Conservation (phyloP, 257 asterid species). For the Agastache rugosa region DNA sequence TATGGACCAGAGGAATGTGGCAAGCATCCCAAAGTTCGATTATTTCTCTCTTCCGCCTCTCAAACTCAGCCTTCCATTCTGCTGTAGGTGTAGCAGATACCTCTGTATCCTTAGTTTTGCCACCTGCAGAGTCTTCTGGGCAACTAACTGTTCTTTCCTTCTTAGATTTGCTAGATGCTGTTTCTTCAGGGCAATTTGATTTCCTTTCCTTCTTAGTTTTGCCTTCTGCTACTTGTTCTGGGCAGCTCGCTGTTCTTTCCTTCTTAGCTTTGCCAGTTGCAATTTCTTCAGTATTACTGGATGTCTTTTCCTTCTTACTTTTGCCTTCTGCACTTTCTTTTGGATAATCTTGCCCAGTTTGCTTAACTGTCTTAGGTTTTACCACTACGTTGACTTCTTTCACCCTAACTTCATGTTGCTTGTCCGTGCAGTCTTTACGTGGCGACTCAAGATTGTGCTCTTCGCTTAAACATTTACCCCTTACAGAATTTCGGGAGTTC, state of each 20-base stretch:
- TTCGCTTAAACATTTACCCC: conserved; percentile 29
- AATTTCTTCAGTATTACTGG: background rate
- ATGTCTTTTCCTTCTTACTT: background rate
- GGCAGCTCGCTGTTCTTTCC: conserved; percentile 28
- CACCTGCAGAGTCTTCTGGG: background rate
- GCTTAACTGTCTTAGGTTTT: conserved; percentile 42
- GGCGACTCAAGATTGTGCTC: conserved; percentile 35
- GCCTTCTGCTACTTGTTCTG: conserved; percentile 11
- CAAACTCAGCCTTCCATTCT: conserved; percentile 66
- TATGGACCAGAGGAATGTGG: conserved; percentile 65
- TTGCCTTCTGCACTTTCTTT: conserved; percentile 17
- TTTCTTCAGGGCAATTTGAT: background rate
- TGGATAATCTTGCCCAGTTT: conserved; percentile 34
- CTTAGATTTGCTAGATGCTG: background rate
- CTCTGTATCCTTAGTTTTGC: conserved; percentile 30
- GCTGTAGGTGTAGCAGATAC: background rate
- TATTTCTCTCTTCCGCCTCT: conserved; percentile 66
- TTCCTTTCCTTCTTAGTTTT: conserved; percentile 8
- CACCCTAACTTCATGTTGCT: conserved; percentile 28
- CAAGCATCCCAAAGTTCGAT: conserved; percentile 80
- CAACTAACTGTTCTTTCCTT: conserved; percentile 8
- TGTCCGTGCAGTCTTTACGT: conserved; percentile 19
- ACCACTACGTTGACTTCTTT: conserved; percentile 35
- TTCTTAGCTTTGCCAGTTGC: conserved; percentile 26
- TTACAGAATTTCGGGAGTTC: conserved; percentile 29